Conservation (phyloP, 148 eudicot species). For the Rhododendron molle region DNA sequence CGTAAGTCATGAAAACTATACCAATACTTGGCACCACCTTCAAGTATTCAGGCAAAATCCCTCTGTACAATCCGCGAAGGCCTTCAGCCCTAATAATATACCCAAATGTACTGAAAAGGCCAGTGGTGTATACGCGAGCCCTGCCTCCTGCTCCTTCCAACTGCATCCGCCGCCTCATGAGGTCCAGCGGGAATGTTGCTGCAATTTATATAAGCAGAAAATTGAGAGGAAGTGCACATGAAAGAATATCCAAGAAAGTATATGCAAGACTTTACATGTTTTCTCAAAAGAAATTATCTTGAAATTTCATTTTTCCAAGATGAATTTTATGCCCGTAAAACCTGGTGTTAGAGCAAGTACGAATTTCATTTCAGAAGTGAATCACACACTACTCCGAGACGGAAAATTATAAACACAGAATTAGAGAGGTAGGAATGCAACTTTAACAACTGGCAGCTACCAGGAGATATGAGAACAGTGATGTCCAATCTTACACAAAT, state of each 20-base stretch:
- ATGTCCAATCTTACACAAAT: not conserved
- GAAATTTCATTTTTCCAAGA: not conserved
- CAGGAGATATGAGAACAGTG: not conserved
- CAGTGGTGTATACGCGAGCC: constrained; percentile 65
- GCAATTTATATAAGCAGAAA: constrained; percentile 18
- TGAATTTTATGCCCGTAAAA: not conserved
- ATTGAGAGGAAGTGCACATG: not conserved
- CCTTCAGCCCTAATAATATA: constrained; percentile 48
- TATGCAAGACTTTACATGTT: not conserved
- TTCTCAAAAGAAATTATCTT: not conserved
- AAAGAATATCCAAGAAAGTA: not conserved
- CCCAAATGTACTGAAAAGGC: constrained; percentile 61
- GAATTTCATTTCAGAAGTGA: not conserved
- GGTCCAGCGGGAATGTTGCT: constrained; percentile 88
- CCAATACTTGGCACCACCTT: constrained; percentile 56
- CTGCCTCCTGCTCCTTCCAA: constrained; percentile 98
- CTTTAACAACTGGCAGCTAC: not conserved
- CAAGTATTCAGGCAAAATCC: constrained; percentile 56
- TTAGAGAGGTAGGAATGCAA: not conserved
- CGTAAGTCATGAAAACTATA: constrained; percentile 55
- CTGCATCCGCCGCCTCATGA: constrained; percentile 92
- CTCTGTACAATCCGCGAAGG: constrained; percentile 48
- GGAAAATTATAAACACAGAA: not conserved
- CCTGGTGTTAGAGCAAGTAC: not conserved
- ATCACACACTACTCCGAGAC: not conserved